Percentiles rank a stretch among this genome's conserved stretches.
phyloP scores from a whole-genome alignment of 495 filamentous ascomycete genomes.

The Neurospora sublineolata region DNA sequence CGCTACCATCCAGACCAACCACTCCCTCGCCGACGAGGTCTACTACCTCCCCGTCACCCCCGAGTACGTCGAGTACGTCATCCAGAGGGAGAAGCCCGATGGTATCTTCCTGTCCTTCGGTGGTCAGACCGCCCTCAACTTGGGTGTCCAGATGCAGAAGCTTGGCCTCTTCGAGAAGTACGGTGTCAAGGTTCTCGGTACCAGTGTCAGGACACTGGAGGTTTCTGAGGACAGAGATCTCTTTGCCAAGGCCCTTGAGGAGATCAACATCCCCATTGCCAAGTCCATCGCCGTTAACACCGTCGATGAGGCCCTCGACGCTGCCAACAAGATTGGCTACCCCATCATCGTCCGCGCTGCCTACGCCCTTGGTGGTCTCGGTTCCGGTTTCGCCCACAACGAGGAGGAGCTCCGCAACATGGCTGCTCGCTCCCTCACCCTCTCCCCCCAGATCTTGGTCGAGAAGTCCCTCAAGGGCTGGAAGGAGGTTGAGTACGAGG shows the following conservation, averaged over 20 bases:
- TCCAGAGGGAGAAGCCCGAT: slow-evolving; percentile 88
- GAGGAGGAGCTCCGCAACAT: slow-evolving; percentile 85
- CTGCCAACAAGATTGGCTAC: slow-evolving; percentile 79
- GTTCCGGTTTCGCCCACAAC: slow-evolving; percentile 94
- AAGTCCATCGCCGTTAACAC: slow-evolving; percentile 86
- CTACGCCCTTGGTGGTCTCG: slow-evolving; percentile 89
- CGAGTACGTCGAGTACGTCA: slow-evolving; percentile 94
- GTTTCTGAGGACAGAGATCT: slow-evolving; percentile 92
- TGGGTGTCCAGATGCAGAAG: slow-evolving; percentile 93
- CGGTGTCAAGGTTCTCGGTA: slow-evolving; percentile 88
- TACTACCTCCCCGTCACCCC: slow-evolving; percentile 96
- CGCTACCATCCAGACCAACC: slow-evolving; percentile 95
- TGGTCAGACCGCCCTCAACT: slow-evolving; percentile 90
- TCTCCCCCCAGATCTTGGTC: slow-evolving; percentile 93
- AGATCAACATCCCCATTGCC: slow-evolving; percentile 95
- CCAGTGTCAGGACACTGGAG: slow-evolving; percentile 85
- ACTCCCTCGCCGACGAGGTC: slow-evolving; percentile 90
- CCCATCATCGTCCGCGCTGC: slow-evolving; percentile 96
- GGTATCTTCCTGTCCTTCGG: slow-evolving; percentile 96
- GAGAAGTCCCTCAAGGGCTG: slow-evolving; percentile 99
- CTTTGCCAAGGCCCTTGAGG: slow-evolving; percentile 74
- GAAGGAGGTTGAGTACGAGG: slow-evolving; percentile 98
- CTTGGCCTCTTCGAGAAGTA: slow-evolving; percentile 93
- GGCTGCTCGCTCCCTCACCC: slow-evolving; percentile 80
- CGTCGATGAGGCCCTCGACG: slow-evolving; percentile 79